Evolutionary conservation across 1,284 basidiomycete genomes (phyloP).

Genomic region (Cystobasidium sp.): DNA sequence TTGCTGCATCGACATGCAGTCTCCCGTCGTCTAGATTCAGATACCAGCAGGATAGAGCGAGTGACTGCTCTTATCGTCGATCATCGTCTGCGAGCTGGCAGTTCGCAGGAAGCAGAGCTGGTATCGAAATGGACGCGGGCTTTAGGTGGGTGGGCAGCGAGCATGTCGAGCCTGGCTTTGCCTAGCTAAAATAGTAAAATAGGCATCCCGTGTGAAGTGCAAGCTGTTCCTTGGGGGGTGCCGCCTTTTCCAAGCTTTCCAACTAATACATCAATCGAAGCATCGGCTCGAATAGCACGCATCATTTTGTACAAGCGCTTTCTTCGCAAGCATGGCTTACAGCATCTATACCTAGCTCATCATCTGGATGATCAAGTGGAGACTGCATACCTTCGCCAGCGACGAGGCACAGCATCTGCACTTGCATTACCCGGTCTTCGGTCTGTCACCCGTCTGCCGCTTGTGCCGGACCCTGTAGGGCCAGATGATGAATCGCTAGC

Average conservation of each 20-base stretch:
- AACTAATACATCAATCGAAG: not conserved
- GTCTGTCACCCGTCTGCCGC: not conserved
- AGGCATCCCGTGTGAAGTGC: conserved; percentile 17
- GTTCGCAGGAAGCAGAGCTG: conserved; percentile 3
- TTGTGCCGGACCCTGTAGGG: not conserved
- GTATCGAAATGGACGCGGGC: not conserved
- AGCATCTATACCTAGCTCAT: conserved; percentile 24
- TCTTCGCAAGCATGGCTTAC: not conserved
- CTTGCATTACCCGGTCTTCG: conserved; percentile 16
- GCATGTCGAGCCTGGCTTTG: too few relatives aligned
- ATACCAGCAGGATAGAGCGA: not conserved
- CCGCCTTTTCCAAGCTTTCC: conserved; percentile 21
- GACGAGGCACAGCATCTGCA: conserved; percentile 4
- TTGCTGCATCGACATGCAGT: conserved; percentile 11
- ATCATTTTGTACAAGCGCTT: conserved; percentile 21
- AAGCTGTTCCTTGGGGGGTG: conserved; percentile 3
- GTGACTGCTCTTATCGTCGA: conserved; percentile 16
- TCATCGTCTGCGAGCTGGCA: conserved; percentile 23
- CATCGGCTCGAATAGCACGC: conserved; percentile 15
- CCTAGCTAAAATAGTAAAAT: not conserved
- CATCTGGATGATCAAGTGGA: conserved; percentile 21
- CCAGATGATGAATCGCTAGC: conserved; percentile 3
- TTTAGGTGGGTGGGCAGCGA: not conserved
- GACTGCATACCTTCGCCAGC: conserved; percentile 13
- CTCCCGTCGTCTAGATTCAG: not conserved